Base-by-base conservation (phyloP, 495 filamentous ascomycete genomes). In the Xylaria palmicola region DNA sequence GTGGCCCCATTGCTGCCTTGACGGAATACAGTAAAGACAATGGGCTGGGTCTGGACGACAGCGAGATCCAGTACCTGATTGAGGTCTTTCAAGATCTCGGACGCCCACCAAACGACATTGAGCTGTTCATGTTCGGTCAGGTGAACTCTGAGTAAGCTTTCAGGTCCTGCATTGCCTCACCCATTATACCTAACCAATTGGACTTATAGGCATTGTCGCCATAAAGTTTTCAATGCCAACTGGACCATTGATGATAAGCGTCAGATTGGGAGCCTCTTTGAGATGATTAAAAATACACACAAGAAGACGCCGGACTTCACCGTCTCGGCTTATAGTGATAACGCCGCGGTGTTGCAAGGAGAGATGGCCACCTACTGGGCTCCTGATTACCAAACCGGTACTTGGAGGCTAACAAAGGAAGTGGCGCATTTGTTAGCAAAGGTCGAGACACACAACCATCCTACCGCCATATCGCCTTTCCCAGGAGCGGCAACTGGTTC, bases 71-170 rank as follows among this genome's bases (percentile, higher is more conserved):
- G n/a, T 97, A 98, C 69, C 80, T 98, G 29, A 88, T 94, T 9
- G 84, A 91, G 36, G 89, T 87, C 30, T 97, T 94, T 74, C 86
- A 85, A 27, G 79, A 88, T 43, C 82, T 91, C 22, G 88, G 88
- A 13, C 80, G 85, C 82, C 69, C 87, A 74, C 93, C 92, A 0
- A 88, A 88, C 44, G 94, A 98, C 75, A 89, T 97, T 53, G 94
- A 98, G 76, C 82, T 98, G 13, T 98, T 96, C 81, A 98, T 98
- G 95, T 98, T 98, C 72, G 93, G 93, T 27, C 94, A 98, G 74
- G 93, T 98, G 64, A 92, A 92, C 73, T 91, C 89, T 2, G 89
- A 92, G 75, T 61, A 55, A 22, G 59, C 19, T 30, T 37, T 17
- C 3, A 6, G 55, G 30, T 22, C 12, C 37, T 32, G 9, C 6